phyloP scores from a whole-genome alignment of 2,329 filamentous ascomycete species.

The Falciphora oryzae region DNA sequence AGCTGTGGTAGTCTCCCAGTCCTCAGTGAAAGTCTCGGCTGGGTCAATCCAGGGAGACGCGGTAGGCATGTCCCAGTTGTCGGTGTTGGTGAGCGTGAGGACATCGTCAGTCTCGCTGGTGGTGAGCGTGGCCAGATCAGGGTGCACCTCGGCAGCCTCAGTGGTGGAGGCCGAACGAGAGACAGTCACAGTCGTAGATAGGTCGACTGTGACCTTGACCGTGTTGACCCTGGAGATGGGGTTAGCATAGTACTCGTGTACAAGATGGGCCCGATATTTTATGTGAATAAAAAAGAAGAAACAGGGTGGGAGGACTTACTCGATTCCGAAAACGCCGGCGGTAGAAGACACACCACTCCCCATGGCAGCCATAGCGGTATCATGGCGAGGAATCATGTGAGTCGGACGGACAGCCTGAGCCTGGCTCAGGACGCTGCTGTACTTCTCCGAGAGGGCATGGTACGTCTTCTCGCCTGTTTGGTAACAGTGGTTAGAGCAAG shows the following conservation, averaged over 20 bases:
- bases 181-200: not conserved
- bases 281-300: not conserved
- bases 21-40: not conserved
- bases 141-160: not conserved
- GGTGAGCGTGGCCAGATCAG: not conserved
- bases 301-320: not conserved
- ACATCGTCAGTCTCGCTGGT: not conserved
- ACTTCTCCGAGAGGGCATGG: conserved; percentile 13
- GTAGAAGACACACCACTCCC: not conserved
- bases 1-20: not conserved
- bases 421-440: conserved; percentile 12
- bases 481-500: no score
- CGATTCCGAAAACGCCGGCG: not conserved
- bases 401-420: not conserved
- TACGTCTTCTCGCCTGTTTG: conserved; percentile 15
- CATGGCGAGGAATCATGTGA: not conserved
- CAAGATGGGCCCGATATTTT: no score
- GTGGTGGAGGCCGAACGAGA: not conserved
- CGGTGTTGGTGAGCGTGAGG: not conserved
- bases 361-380: not conserved
- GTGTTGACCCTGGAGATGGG: not conserved
- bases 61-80: not conserved
- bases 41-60: not conserved
- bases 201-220: not conserved
- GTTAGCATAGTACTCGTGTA: not conserved